These are phyloP conservation scores for Berberis vulgaris DNA, from an alignment of 164 flowering plant species.

Conservation along the genomic window DNA sequence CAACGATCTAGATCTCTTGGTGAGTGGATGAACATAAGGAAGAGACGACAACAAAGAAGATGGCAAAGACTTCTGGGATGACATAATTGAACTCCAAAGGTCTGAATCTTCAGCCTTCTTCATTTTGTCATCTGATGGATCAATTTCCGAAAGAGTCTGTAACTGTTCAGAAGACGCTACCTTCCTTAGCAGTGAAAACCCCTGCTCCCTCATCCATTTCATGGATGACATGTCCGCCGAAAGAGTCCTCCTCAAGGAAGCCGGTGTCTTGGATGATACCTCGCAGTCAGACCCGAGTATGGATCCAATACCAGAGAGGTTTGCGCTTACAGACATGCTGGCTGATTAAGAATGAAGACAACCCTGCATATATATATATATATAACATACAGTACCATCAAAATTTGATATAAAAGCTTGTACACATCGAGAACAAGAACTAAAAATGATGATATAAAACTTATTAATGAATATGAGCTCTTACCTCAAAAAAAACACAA, in stretches of 20 bases:
- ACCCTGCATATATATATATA: neutral
- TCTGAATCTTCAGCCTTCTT: slow-evolving; percentile 14
- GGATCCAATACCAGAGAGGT: slow-evolving; percentile 45
- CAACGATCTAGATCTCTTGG: slow-evolving; percentile 43
- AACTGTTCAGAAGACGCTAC: slow-evolving; percentile 25
- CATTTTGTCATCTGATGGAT: slow-evolving; percentile 3
- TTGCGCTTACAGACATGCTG: slow-evolving; percentile 11
- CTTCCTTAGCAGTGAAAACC: slow-evolving; percentile 31
- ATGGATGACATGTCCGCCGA: slow-evolving; percentile 70
- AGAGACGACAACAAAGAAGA: slow-evolving; percentile 12
- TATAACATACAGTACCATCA: neutral
- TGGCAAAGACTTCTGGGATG: slow-evolving; percentile 36
- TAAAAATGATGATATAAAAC: too few species aligned
- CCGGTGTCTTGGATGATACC: slow-evolving; percentile 6
- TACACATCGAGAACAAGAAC: too few species aligned
- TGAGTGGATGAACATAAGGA: slow-evolving; percentile 66
- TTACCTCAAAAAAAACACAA: too few species aligned
- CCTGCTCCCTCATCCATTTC: slow-evolving; percentile 38
- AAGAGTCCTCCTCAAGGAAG: slow-evolving; percentile 46
- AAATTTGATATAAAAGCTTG: neutral
- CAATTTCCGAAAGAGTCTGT: neutral
- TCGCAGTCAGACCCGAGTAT: slow-evolving; percentile 32
- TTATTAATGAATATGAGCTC: too few species aligned
- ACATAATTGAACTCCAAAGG: slow-evolving; percentile 35
- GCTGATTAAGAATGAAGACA: slow-evolving; percentile 8